A percentile compares a stretch with the other conserved stretches of the same genome.
These are phyloP conservation scores for Fusarium anguioides DNA, from an alignment of 2,329 filamentous ascomycete genomes.

Conservation along the genomic window DNA sequence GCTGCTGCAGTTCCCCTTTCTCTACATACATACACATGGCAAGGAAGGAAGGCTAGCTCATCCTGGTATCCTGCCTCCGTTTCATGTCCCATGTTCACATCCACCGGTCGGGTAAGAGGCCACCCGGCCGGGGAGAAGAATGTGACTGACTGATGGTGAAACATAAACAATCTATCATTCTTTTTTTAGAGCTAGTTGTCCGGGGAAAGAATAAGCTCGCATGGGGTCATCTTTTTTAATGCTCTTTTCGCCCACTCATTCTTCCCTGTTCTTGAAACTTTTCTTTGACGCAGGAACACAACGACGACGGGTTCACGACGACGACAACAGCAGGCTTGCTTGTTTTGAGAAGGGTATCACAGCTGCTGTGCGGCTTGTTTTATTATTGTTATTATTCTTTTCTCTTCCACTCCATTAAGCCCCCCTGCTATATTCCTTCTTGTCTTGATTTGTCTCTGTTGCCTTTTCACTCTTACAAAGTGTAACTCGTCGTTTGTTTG, in stretches of 20 bases:
- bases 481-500: constrained; percentile 8
- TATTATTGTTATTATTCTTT: no score
- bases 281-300: constrained; percentile 16
- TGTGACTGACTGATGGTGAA: constrained; percentile 12
- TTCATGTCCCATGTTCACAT: constrained; percentile 22
- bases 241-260: not conserved
- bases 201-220: constrained; percentile 26
- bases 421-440: constrained; percentile 11
- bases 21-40: not conserved
- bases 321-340: constrained; percentile 24
- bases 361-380: constrained; percentile 37
- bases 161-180: constrained; percentile 29
- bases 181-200: constrained; percentile 26
- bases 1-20: not conserved
- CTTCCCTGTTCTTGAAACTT: constrained; percentile 11
- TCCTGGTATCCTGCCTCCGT: constrained; percentile 21
- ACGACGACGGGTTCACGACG: constrained; percentile 13
- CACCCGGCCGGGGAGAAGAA: constrained; percentile 8
- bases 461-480: not conserved
- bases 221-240: constrained; percentile 28
- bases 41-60: not conserved
- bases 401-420: constrained; percentile 1
- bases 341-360: constrained; percentile 16
- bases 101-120: constrained; percentile 9
- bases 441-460: constrained; percentile 2